These are phyloP conservation scores for Umbelopsis sp. DNA, from an alignment of 192 early-diverging fungal species.

Conservation along the genomic window DNA sequence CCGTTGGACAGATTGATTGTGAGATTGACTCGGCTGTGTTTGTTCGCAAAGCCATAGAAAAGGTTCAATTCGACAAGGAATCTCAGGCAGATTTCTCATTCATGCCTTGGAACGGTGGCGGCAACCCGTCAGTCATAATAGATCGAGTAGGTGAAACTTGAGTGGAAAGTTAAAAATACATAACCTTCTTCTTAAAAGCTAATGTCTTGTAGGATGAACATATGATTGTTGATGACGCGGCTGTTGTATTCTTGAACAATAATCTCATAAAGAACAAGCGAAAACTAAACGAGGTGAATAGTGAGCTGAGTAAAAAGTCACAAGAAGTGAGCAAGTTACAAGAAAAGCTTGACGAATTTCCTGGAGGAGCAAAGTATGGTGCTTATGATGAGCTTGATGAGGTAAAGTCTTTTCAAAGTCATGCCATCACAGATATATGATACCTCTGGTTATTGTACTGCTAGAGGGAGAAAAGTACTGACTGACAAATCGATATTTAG, in stretches of 20 bases:
- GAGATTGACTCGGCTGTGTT: constrained; percentile 56
- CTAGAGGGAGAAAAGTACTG: neutral
- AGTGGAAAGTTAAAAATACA: neutral
- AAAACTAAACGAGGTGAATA: constrained; percentile 47
- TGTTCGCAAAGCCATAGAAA: constrained; percentile 40
- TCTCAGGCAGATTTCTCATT: constrained; percentile 30
- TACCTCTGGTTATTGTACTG: neutral
- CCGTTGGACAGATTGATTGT: constrained; percentile 52
- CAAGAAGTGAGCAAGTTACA: constrained; percentile 54
- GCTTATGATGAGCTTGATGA: constrained; percentile 65
- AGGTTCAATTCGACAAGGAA: constrained; percentile 18
- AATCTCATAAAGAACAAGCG: constrained; percentile 61
- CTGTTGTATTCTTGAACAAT: constrained; percentile 67
- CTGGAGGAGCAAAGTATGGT: constrained; percentile 14
- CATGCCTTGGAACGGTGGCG: constrained; percentile 42
- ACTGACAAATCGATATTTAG: constrained; percentile 29
- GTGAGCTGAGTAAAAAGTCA: constrained; percentile 51
- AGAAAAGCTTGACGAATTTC: constrained; percentile 51
- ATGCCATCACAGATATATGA: too few species aligned
- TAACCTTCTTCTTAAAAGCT: neutral
- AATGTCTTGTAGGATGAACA: constrained; percentile 34
- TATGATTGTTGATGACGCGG: constrained; percentile 60
- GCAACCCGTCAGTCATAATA: constrained; percentile 24
- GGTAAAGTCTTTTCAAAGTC: constrained; percentile 28
- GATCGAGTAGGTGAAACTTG: constrained; percentile 32